phyloP scores from a whole-genome alignment of 768 basidiomycete genomes.

The Suillus plorans region DNA sequence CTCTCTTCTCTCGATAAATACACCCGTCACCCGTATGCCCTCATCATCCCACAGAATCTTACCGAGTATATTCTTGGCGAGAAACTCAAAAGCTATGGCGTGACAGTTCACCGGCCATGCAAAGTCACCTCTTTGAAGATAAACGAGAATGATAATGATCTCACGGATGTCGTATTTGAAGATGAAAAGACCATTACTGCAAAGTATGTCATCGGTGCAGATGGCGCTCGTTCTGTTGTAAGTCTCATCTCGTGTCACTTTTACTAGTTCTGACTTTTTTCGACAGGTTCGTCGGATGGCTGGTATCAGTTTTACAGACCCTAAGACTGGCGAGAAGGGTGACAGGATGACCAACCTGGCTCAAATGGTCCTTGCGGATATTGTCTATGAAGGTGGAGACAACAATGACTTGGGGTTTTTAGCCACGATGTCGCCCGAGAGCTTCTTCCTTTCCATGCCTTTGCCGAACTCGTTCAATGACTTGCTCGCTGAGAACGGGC shows the following conservation, averaged over 20 bases:
- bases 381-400: conserved; percentile 30
- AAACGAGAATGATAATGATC: conserved; percentile 24
- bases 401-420: conserved; percentile 7
- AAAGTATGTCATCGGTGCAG: conserved; percentile 51
- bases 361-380: conserved; percentile 49
- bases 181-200: conserved; percentile 43
- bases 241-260: conserved; percentile 10
- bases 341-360: conserved; percentile 26
- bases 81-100: conserved; percentile 30
- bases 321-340: conserved; percentile 29
- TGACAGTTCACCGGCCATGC: conserved; percentile 36
- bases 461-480: conserved; percentile 33
- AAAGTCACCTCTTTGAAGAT: conserved; percentile 39
- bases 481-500: conserved; percentile 10
- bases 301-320: conserved; percentile 46
- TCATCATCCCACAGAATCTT: conserved; percentile 43
- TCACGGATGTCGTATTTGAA: conserved; percentile 46
- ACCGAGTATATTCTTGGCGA: conserved; percentile 43
- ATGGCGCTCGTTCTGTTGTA: conserved; percentile 49
- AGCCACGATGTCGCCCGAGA: conserved; percentile 27
- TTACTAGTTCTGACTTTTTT: background rate
- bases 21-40: conserved; percentile 43
- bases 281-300: conserved; percentile 41
- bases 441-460: conserved; percentile 36
- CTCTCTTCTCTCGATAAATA: conserved; percentile 37